Evolutionary conservation across 805 yeast species (phyloP), one percentile per base, ranked within the genome.

Genomic region (Nakazawaea sp.): DNA sequence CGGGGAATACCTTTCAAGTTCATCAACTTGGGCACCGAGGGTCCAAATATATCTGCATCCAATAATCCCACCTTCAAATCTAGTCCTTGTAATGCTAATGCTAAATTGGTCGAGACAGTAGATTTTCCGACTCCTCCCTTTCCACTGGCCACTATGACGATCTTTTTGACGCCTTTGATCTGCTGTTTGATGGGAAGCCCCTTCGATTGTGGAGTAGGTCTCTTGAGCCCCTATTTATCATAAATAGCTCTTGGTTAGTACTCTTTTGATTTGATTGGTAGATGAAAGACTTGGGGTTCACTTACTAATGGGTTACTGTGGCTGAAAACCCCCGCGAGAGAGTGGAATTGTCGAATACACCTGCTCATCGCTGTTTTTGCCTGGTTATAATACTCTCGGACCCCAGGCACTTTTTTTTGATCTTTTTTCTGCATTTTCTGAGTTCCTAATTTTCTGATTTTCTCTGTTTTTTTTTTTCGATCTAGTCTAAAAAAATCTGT

Each of bases 101-200:
- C 89, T 9, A 81, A 46, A 47, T 86, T 86, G 6, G 76, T 77
- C 1, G 81, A 61, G 1, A 82, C 84, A 0, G 90, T 82, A 2
- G 88, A 79, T 51, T 82, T 82, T 0, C 90, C 90, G 9, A 82
- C 90, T 1, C 90, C 90, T 3, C 90, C 90, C 51, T 82, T 82
- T 3, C 85, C 86, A 2, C 88, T 79, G 0, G 87, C 68, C 0
- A 82, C 88, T 2, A 84, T 65, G 1, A 86, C 44, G 2, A 84
- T 67, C 35, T 70, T 75, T 6, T 64, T 58, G 2, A 82, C 90
- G n/a, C 72, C 72, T 0, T 79, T 72, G 23, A 86, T 72, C 13
- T 57, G 55, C 41, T 67, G 73, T 40, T 62, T 70, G 8, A 75
- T 56, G 0, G 86, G 84, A 1, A 80, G 51, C 1, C 80, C 78